phyloP scores from a whole-genome alignment of 2,329 filamentous ascomycete species.

The Aureobasidium sp. region DNA sequence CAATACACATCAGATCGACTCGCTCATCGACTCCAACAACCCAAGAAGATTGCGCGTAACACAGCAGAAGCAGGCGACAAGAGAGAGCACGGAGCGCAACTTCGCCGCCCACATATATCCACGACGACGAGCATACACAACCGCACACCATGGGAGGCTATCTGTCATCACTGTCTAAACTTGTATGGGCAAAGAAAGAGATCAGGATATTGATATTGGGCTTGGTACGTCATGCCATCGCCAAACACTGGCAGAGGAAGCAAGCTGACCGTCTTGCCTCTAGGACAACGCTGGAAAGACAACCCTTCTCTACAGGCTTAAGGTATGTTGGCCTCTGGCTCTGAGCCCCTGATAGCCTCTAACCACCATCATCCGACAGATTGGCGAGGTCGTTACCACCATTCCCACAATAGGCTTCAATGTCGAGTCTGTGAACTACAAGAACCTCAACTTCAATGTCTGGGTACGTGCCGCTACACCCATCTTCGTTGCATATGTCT shows the following conservation, averaged over 20 bases:
- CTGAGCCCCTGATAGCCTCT: neutral
- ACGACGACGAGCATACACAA: neutral
- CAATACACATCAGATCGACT: neutral
- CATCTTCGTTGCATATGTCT: slow-evolving; percentile 7
- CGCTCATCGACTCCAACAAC: neutral
- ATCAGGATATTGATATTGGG: slow-evolving; percentile 92
- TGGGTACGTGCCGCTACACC: slow-evolving; percentile 58
- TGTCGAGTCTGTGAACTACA: slow-evolving; percentile 96
- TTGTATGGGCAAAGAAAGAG: slow-evolving; percentile 92
- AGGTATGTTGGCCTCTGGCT: slow-evolving; percentile 46
- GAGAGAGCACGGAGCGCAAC: neutral
- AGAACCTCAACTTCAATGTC: slow-evolving; percentile 97
- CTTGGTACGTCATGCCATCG: slow-evolving; percentile 53
- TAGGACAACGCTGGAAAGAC: slow-evolving; percentile 99
- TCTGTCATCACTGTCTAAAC: slow-evolving; percentile 53
- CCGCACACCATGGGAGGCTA: slow-evolving; percentile 45
- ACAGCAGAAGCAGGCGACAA: neutral
- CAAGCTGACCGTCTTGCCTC: neutral
- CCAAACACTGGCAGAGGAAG: neutral
- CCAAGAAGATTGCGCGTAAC: neutral
- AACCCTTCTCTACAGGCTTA: slow-evolving; percentile 88
- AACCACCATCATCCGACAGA: slow-evolving; percentile 44
- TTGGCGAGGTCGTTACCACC: slow-evolving; percentile 96
- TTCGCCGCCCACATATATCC: neutral
- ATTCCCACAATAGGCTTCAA: slow-evolving; percentile 99